These are phyloP conservation scores for Pascua guehoae DNA, from an alignment of 1,284 basidiomycete species.

Conservation along the genomic window DNA sequence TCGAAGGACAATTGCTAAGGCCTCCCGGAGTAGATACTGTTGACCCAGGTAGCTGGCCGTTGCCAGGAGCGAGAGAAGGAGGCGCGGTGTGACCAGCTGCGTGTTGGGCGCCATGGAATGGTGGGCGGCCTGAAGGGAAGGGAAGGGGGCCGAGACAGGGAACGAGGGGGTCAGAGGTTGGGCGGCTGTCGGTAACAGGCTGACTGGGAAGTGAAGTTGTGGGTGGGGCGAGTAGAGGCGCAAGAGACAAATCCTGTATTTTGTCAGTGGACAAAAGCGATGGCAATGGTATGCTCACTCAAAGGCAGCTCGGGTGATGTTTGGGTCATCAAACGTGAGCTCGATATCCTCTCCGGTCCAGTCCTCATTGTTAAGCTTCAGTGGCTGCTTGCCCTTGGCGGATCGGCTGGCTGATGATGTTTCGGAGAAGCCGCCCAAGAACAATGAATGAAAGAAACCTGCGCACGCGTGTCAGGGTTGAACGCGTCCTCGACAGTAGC, in stretches of 20 bases:
- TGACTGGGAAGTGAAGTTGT: constrained; percentile 61
- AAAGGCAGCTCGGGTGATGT: constrained; percentile 71
- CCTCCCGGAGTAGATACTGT: constrained; percentile 69
- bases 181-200: constrained; percentile 62
- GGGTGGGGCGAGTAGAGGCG: constrained; percentile 83
- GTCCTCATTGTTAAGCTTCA: constrained; percentile 12
- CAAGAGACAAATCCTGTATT: constrained; percentile 68
- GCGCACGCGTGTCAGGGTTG: constrained; percentile 27
- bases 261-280: not conserved
- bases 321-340: constrained; percentile 74
- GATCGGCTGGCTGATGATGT: constrained; percentile 12
- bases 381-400: constrained; percentile 20
- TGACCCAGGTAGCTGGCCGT: constrained; percentile 83
- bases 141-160: constrained; percentile 54
- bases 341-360: constrained; percentile 55
- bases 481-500: not conserved
- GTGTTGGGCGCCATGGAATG: constrained; percentile 49
- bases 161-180: constrained; percentile 70
- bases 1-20: constrained; percentile 65
- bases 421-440: constrained; percentile 72
- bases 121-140: constrained; percentile 62
- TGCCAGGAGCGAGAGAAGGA: constrained; percentile 80
- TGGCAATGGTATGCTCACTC: constrained; percentile 46
- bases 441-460: constrained; percentile 81
- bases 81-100: constrained; percentile 73